phyloP scores from a whole-genome alignment of 768 basidiomycete genomes.

The Peribolospora kevripleyi region DNA sequence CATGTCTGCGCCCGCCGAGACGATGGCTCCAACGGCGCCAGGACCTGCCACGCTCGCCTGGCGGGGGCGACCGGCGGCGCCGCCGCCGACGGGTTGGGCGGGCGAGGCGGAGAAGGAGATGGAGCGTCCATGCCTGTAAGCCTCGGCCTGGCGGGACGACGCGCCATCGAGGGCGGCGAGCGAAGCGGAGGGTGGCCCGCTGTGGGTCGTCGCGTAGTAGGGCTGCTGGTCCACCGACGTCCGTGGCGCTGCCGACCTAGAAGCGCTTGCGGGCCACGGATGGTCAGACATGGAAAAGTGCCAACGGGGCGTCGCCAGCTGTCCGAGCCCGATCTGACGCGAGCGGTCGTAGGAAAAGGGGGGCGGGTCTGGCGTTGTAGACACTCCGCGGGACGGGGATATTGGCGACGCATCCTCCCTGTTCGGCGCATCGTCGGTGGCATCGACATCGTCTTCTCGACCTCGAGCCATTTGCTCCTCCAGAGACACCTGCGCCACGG shows the following conservation, averaged over 20 bases:
- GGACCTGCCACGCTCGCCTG: no score
- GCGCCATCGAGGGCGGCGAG: slow-evolving; percentile 43
- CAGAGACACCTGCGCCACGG: no score
- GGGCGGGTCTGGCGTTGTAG: slow-evolving; percentile 12
- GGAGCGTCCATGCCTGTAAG: neutral
- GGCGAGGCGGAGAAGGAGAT: no score
- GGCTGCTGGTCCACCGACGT: slow-evolving; percentile 16
- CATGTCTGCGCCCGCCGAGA: no score
- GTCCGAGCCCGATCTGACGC: slow-evolving; percentile 78
- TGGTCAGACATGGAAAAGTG: slow-evolving; percentile 16
- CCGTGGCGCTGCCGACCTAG: slow-evolving; percentile 18
- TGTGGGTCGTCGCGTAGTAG: slow-evolving; percentile 4
- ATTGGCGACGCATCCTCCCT: neutral
- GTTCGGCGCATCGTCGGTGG: neutral
- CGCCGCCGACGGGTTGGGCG: no score
- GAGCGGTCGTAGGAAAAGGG: slow-evolving; percentile 35
- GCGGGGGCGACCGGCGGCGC: no score
- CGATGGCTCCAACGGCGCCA: no score
- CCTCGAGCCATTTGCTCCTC: no score
- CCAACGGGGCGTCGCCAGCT: slow-evolving; percentile 92
- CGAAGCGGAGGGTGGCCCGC: slow-evolving; percentile 13
- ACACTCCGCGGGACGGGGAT: slow-evolving; percentile 2
- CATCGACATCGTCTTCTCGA: no score
- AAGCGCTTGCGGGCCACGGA: slow-evolving; percentile 23
- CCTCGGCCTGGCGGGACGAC: slow-evolving; percentile 15